phyloP scores from a whole-genome alignment of 306 rosid species.

The Lagenaria siceraria region DNA sequence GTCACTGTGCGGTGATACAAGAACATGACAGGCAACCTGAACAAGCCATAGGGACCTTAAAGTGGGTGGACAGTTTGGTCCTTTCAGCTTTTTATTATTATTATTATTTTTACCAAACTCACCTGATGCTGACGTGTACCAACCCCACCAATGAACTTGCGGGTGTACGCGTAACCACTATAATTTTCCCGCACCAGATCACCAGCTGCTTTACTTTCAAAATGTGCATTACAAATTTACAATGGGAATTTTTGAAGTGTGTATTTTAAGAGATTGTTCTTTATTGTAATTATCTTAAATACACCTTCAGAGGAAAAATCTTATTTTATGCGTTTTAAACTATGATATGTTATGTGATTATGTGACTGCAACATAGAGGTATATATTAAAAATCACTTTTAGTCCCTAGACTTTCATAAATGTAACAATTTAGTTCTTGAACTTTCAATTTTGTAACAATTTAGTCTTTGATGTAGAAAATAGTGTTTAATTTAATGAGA shows the following conservation, averaged over 20 bases:
- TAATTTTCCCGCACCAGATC: background rate
- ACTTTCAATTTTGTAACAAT: too few relatives aligned
- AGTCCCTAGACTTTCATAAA: too few relatives aligned
- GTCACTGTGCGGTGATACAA: too few relatives aligned
- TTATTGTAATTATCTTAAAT: background rate
- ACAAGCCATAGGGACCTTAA: background rate
- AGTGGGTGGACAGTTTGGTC: background rate
- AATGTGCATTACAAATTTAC: background rate
- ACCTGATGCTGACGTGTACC: conserved; percentile 7
- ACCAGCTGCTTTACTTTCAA: background rate
- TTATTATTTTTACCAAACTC: background rate
- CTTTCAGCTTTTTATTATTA: too few relatives aligned
- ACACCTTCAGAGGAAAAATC: background rate
- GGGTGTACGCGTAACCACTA: background rate
- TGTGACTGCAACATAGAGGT: too few relatives aligned
- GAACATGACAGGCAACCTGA: background rate
- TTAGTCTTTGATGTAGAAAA: too few relatives aligned
- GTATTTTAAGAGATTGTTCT: background rate
- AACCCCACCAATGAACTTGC: background rate
- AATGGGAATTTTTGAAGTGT: background rate
- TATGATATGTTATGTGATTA: background rate
- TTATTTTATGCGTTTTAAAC: background rate
- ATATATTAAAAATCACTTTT: too few relatives aligned
- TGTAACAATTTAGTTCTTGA: too few relatives aligned
- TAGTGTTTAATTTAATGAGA: too few relatives aligned